Conservation (phyloP, 2,329 filamentous ascomycete species). For the Aspergillus neotritici region DNA sequence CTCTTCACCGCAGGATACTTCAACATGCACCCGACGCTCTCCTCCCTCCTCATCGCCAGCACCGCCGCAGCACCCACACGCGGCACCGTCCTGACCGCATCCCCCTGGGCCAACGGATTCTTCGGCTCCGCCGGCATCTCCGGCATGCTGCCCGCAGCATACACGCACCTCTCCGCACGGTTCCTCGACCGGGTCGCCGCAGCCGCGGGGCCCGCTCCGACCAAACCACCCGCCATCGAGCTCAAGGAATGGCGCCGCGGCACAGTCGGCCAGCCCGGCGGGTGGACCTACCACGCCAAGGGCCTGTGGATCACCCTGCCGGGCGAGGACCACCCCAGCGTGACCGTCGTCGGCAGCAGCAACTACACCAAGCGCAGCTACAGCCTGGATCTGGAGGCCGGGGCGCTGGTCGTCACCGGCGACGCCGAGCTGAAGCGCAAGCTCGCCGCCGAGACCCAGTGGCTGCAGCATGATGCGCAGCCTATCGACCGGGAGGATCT, state of each 20-base stretch:
- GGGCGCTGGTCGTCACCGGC: constrained; percentile 75
- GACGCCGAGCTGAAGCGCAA: constrained; percentile 65
- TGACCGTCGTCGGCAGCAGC: constrained; percentile 82
- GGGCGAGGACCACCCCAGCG: constrained; percentile 59
- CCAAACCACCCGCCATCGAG: constrained; percentile 47
- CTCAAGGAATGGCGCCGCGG: constrained; percentile 86
- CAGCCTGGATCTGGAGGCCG: constrained; percentile 83
- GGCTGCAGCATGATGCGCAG: constrained; percentile 69
- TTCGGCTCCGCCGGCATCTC: constrained; percentile 83
- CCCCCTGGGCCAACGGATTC: constrained; percentile 91
- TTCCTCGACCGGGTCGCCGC: constrained; percentile 63
- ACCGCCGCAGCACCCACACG: constrained; percentile 42
- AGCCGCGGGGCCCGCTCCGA: constrained; percentile 45
- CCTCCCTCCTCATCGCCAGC: constrained; percentile 70
- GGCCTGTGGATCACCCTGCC: constrained; percentile 76
- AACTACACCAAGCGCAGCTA: constrained; percentile 97
- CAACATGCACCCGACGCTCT: constrained; percentile 84
- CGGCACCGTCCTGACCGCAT: constrained; percentile 85
- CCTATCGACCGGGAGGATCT: constrained; percentile 71
- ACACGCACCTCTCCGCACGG: constrained; percentile 76
- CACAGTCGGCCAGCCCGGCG: constrained; percentile 69
- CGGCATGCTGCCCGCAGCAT: constrained; percentile 83
- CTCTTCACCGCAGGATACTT: constrained; percentile 98
- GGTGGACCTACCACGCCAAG: constrained; percentile 98
- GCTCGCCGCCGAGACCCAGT: constrained; percentile 72